phyloP scores from a whole-genome alignment of 768 basidiomycete genomes.

The Brasilioporus rufonigricans region DNA sequence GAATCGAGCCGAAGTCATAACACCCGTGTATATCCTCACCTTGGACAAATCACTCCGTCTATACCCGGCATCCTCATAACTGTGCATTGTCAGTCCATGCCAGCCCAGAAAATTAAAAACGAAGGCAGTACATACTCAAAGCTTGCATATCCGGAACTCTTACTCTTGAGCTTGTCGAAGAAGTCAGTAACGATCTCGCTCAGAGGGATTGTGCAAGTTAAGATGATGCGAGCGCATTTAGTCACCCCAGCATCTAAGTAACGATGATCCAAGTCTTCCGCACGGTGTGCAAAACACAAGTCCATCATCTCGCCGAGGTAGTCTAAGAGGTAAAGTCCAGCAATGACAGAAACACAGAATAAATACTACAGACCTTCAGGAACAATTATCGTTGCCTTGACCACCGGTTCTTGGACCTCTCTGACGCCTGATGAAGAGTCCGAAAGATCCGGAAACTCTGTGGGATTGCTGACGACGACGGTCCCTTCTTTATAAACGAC shows the following conservation, averaged over 20 bases:
- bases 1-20: not conserved
- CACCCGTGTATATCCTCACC: slow-evolving; percentile 40
- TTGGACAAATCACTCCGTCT: slow-evolving; percentile 77
- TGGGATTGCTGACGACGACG: slow-evolving; percentile 82
- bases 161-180: slow-evolving; percentile 91
- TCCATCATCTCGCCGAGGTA: slow-evolving; percentile 98
- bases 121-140: slow-evolving; percentile 65
- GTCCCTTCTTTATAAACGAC: slow-evolving; percentile 71
- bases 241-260: slow-evolving; percentile 65
- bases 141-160: slow-evolving; percentile 88
- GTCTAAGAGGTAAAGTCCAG: slow-evolving; percentile 43
- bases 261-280: slow-evolving; percentile 76
- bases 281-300: slow-evolving; percentile 83
- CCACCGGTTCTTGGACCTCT: slow-evolving; percentile 88
- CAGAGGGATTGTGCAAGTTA: slow-evolving; percentile 83
- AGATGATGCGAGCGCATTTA: slow-evolving; percentile 59
- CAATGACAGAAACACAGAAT: not conserved
- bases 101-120: not conserved
- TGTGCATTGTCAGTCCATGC: slow-evolving; percentile 31
- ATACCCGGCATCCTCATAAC: slow-evolving; percentile 95
- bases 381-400: slow-evolving; percentile 90
- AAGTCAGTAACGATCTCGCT: slow-evolving; percentile 94
- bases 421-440: slow-evolving; percentile 60
- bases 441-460: slow-evolving; percentile 85
- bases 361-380: slow-evolving; percentile 68